These are phyloP conservation scores for Mycena indigotica DNA, from an alignment of 768 basidiomycete genomes.

Conservation along the genomic window DNA sequence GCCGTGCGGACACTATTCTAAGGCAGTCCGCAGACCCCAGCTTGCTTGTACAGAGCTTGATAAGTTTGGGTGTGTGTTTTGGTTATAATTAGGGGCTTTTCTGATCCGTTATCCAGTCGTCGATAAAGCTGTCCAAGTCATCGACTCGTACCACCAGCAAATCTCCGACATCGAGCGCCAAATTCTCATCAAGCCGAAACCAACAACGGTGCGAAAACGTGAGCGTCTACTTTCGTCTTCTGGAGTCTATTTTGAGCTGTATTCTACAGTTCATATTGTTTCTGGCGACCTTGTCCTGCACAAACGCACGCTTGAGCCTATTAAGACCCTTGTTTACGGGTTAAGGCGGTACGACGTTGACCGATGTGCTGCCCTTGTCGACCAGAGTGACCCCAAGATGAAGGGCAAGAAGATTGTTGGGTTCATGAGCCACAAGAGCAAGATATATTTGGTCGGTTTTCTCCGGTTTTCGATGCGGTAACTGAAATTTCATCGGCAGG, in stretches of 20 bases:
- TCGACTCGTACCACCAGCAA: conserved; percentile 66
- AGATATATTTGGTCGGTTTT: conserved; percentile 69
- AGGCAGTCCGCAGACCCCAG: conserved; percentile 64
- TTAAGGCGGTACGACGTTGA: conserved; percentile 67
- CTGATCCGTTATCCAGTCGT: conserved; percentile 47
- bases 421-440: conserved; percentile 64
- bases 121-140: conserved; percentile 63
- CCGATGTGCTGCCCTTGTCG: conserved; percentile 53
- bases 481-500: too few species aligned
- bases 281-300: conserved; percentile 72
- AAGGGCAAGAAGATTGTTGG: conserved; percentile 34
- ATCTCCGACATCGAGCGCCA: conserved; percentile 60
- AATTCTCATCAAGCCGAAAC: conserved; percentile 58
- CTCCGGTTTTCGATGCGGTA: too few species aligned
- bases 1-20: conserved; percentile 59
- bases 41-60: conserved; percentile 60
- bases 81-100: not conserved
- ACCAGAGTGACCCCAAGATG: conserved; percentile 27
- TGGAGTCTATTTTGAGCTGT: not conserved
- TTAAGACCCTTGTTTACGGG: conserved; percentile 66
- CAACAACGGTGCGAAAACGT: conserved; percentile 62
- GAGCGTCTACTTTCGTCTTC: too few species aligned
- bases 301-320: conserved; percentile 70
- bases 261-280: conserved; percentile 62
- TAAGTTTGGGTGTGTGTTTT: conserved; percentile 47